Percentiles rank a stretch among this genome's conserved stretches.
Conservation (phyloP, 176 grass and related monocot genomes). For the Rhynchospora tenuis region DNA sequence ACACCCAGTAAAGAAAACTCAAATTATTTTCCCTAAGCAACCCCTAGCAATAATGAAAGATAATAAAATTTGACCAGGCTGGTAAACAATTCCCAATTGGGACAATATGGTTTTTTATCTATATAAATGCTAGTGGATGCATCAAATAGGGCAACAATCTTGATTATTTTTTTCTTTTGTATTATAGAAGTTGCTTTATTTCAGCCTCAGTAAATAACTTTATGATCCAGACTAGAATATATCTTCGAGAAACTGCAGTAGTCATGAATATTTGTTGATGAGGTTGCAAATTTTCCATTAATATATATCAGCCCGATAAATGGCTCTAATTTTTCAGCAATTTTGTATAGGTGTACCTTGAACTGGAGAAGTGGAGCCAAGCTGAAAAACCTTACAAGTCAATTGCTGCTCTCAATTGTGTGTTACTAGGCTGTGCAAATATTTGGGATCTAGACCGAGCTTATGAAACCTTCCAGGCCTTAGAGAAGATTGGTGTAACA, state of each 20-base stretch:
- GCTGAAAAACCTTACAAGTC: slow-evolving; percentile 87
- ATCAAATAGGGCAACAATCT: not conserved
- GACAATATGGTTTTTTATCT: not conserved
- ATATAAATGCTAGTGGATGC: not conserved
- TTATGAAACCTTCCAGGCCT: slow-evolving; percentile 88
- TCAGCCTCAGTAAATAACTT: not conserved
- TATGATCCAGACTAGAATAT: slow-evolving; percentile 15
- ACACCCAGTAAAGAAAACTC: not conserved
- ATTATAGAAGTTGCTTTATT: not conserved
- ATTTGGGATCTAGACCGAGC: slow-evolving; percentile 96
- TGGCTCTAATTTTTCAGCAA: not conserved
- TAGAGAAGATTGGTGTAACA: slow-evolving; percentile 68
- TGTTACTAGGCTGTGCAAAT: slow-evolving; percentile 89
- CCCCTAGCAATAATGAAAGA: not conserved
- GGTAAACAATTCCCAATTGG: not conserved
- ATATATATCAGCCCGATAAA: not conserved
- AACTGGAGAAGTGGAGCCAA: slow-evolving; percentile 80
- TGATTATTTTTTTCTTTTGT: not conserved
- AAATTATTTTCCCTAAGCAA: not conserved
- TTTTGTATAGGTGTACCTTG: slow-evolving; percentile 66
- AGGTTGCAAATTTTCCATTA: slow-evolving; percentile 14
- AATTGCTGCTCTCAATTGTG: slow-evolving; percentile 90
- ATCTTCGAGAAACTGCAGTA: not conserved
- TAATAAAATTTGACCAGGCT: not conserved
- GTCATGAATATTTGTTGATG: not conserved